A percentile compares a stretch with the other conserved stretches of the same genome.
phyloP scores from a whole-genome alignment of 495 filamentous ascomycete genomes.

The Xylaria flabelliformis region DNA sequence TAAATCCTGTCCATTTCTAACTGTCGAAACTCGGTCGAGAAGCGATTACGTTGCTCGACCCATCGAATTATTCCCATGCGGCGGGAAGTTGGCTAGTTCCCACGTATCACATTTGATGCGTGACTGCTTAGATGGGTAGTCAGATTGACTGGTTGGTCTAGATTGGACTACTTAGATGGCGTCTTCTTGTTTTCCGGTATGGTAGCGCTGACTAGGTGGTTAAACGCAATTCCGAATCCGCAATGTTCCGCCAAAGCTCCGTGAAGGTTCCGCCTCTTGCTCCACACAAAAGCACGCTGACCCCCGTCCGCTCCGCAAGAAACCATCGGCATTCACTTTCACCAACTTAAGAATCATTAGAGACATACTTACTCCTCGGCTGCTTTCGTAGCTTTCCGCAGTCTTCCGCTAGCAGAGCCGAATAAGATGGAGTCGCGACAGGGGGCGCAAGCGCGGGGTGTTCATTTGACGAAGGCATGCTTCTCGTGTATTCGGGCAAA shows the following conservation, averaged over 20 bases:
- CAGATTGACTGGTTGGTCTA: background rate
- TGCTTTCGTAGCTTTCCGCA: background rate
- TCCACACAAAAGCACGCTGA: background rate
- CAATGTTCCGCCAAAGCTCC: constrained; percentile 4
- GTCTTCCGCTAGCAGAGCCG: background rate
- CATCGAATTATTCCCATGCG: background rate
- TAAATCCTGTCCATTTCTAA: background rate
- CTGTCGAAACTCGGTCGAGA: background rate
- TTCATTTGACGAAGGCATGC: constrained; percentile 30
- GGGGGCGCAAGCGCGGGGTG: background rate
- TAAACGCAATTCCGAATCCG: background rate
- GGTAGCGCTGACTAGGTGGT: background rate
- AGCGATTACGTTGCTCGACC: background rate
- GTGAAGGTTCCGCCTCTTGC: background rate
- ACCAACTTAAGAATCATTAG: background rate
- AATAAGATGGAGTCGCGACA: background rate
- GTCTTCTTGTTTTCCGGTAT: background rate
- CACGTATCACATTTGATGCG: background rate
- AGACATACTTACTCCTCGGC: background rate
- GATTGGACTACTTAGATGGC: background rate
- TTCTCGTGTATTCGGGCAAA: constrained; percentile 32
- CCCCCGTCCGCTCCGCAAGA: background rate
- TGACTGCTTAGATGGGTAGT: background rate
- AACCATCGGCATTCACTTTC: background rate
- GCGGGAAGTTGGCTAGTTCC: background rate